Conservation (phyloP, 2,329 filamentous ascomycete species). For the Trichoderma asperellum region DNA sequence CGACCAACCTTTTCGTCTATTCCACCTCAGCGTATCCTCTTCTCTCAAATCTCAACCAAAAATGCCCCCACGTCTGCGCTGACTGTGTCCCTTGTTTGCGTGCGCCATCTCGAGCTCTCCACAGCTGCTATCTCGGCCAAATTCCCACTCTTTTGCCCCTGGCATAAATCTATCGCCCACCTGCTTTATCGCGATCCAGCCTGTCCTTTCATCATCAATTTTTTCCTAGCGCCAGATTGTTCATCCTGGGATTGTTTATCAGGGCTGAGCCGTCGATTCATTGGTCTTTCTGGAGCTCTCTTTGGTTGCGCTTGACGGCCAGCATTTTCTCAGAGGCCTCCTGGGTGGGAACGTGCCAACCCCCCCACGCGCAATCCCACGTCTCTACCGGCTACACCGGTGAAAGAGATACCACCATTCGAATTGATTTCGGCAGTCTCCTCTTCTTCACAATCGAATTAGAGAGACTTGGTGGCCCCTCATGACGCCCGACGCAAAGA, state of each 20-base stretch:
- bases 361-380: slow-evolving; percentile 5
- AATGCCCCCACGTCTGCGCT: slow-evolving; percentile 10
- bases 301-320: background rate
- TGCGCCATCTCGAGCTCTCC: background rate
- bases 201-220: background rate
- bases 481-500: slow-evolving; percentile 50
- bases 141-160: background rate
- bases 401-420: background rate
- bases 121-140: slow-evolving; percentile 19
- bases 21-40: background rate
- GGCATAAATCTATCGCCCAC: background rate
- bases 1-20: background rate
- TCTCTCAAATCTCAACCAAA: background rate
- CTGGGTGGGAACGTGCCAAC: slow-evolving; percentile 3
- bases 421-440: background rate
- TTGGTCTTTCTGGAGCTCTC: background rate
- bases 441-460: background rate
- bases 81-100: background rate
- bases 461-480: background rate
- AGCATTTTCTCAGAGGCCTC: slow-evolving; percentile 11
- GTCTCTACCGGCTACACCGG: slow-evolving; percentile 10
- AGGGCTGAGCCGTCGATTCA: background rate
- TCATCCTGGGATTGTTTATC: background rate
- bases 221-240: background rate
- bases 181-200: background rate